Evolutionary conservation across 106 monocot species (phyloP), one percentile per base, ranked within the genome.

Genomic region (Platanthera zijinensis): DNA sequence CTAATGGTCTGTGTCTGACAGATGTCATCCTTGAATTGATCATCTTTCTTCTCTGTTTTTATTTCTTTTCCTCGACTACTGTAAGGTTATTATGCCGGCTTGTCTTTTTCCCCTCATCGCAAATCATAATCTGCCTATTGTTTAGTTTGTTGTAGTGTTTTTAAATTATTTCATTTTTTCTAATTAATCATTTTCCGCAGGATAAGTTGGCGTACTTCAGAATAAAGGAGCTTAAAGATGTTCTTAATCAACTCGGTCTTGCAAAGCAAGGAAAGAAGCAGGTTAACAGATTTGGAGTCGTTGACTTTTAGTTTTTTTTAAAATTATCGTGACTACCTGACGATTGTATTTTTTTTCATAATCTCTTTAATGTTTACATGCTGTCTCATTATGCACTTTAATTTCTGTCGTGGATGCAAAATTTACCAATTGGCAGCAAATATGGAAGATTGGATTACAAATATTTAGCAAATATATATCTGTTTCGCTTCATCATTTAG

Each of bases 191-290:
- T 17, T 12, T 6, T 39, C 5, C 53, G 77, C 50, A 93, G 91
- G 89, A 86, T 19, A 93, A 96, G 70, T 76, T 96, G 71, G 62
- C 85, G 45, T 85, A 89, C 59, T 96, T 96, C 73, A 87, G 96
- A 78, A 93, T 96, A 75, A 93, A 89, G 78, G 96, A 96, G 77
- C 90, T 96, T 72, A 96, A 93, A 82, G 96, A 96, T 86, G 90
- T 96, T 50, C 67, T 96, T 21, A 82, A 80, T 51, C 88, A 96
- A 77, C 85, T 96, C 52, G 89, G 92, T 14, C 83, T 92, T 80
- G 59, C 90, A 72, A 96, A 96, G 80, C 92, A 96, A 84, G 96
- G 96, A 51, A 96, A 96, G 80, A 96, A 96, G 75, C 96, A 93
- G 96, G 96, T 90, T 56, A 74, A 78, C 66, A 76, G 8, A 15